These are phyloP conservation scores for Eucalyptus albens DNA, from an alignment of 345 rosid genomes.

Conservation along the genomic window DNA sequence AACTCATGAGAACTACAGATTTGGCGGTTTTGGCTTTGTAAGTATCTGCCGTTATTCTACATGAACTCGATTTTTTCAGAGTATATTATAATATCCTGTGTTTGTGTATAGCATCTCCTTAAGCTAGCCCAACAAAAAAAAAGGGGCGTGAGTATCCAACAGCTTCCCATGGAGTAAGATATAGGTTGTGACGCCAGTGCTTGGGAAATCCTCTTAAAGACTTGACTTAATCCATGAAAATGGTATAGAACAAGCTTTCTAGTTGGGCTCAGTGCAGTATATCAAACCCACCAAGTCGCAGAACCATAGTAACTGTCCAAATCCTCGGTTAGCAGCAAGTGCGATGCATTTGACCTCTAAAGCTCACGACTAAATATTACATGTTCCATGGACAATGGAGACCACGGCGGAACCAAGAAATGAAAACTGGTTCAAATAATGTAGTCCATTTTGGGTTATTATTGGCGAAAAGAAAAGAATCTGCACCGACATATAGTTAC, in stretches of 20 bases:
- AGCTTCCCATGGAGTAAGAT: not conserved
- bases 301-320: not conserved
- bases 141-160: not conserved
- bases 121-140: not conserved
- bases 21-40: slow-evolving; percentile 48
- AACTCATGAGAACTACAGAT: slow-evolving; percentile 4
- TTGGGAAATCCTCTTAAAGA: not conserved
- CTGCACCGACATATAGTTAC: not conserved
- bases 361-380: not conserved
- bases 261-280: not conserved
- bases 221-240: not conserved
- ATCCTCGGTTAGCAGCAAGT: not conserved
- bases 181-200: not conserved
- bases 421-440: not conserved
- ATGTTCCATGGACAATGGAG: not conserved
- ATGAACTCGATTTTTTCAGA: not conserved
- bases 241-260: not conserved
- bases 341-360: not conserved
- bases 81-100: not conserved
- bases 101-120: not conserved
- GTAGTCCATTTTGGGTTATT: not conserved
- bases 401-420: not conserved
- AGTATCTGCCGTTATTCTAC: not conserved
- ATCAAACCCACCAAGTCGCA: not conserved
- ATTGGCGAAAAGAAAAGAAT: not conserved